Evolutionary conservation across 176 grass and related monocot genomes (phyloP), one percentile per base, ranked within the genome.

Genomic region (Hyparrhenia diplandra): DNA sequence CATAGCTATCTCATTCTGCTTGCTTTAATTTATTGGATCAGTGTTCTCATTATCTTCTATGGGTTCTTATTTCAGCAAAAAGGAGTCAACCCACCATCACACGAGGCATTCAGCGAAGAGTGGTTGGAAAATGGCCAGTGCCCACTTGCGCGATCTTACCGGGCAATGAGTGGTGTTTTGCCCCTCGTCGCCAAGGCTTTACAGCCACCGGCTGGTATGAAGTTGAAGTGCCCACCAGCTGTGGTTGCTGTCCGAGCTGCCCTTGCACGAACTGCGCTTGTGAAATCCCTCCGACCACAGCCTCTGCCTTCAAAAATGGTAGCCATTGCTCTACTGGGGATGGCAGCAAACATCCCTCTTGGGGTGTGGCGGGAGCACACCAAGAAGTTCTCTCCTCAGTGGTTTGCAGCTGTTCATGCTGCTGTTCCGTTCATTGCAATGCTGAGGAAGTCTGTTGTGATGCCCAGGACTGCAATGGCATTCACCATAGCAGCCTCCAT

Each of bases 51-150:
- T 47, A 43, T 36, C 20, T 3, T 18, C 4, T 57, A 1, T 78
- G 13, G 41, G 13, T 73, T 78, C 12, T 62, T 84, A 85, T 86
- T 85, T 62, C 90, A 96, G 90, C 88, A 99, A 87, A 95, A 91
- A 81, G 86, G 87, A 83, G 81, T 73, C 57, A 91, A 85, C 21
- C 75, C 89, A 67, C 68, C 82, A 13, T 88, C 88, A 3, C 96
- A 99, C 1, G 93, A 99, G 78, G 85, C 92, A 58, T 69, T 93
- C 39, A 90, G 92, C 30, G 78, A 95, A 11, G 92, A 99, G 70
- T 99, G 96, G 96, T 89, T 99, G 5, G 75, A 91, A 88, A 95
- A 91, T 29, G 96, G 96, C 3, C 92, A 99, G 81, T 99, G 96
- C 73, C 96, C 96, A 46, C 85, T 99, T 25, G 92, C 96, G 1